Evolutionary conservation across 2,329 filamentous ascomycete species (phyloP).

Genomic region (Penicillium sp.): DNA sequence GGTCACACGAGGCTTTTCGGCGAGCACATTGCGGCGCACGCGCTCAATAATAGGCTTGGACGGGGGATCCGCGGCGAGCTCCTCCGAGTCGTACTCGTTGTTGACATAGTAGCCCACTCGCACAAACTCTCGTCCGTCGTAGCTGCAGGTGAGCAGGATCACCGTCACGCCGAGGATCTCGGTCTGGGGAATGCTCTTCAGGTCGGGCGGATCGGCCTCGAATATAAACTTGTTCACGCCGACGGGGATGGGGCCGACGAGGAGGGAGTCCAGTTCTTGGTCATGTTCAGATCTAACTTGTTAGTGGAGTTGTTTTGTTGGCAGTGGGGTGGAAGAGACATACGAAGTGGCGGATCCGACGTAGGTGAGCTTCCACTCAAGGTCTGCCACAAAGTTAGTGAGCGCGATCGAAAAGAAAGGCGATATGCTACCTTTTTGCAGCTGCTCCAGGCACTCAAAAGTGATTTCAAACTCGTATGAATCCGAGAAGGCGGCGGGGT

Average conservation of each 20-base stretch:
- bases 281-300: conserved; percentile 80
- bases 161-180: conserved; percentile 97
- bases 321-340: conserved; percentile 37
- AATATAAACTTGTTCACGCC: conserved; percentile 99
- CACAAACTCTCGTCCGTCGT: conserved; percentile 94
- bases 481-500: conserved; percentile 88
- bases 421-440: conserved; percentile 71
- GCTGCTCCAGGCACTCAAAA: conserved; percentile 91
- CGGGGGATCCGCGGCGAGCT: conserved; percentile 83
- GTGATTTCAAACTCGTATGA: conserved; percentile 98
- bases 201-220: conserved; percentile 88
- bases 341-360: conserved; percentile 97
- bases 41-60: conserved; percentile 90
- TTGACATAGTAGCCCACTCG: conserved; percentile 99
- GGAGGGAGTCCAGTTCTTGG: conserved; percentile 93
- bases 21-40: conserved; percentile 85
- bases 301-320: conserved; percentile 21
- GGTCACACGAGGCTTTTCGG: conserved; percentile 95
- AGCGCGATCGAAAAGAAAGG: conserved; percentile 15
- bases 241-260: conserved; percentile 95
- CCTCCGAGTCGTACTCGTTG: conserved; percentile 95
- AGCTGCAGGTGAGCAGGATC: conserved; percentile 91
- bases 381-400: conserved; percentile 55
- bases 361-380: conserved; percentile 99
- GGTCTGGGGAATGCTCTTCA: conserved; percentile 82